phyloP scores from a whole-genome alignment of 2,329 filamentous ascomycete species.

The Incumbomyces delicatus region DNA sequence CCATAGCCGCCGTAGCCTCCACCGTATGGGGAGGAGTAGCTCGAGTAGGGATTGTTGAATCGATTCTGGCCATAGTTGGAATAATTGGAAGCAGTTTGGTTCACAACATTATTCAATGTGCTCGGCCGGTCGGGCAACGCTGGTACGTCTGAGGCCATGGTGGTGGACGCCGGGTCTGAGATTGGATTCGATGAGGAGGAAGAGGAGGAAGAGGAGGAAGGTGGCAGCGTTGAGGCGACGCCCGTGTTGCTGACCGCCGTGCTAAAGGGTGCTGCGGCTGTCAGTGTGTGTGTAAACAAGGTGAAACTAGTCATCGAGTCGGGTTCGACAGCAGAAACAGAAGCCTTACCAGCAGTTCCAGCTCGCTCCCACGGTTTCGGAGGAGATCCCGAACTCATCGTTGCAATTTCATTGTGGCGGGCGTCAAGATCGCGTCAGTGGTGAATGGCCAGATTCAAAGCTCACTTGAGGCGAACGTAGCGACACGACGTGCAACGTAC shows the following conservation, averaged over 20 bases:
- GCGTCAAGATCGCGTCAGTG: neutral
- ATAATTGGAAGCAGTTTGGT: conserved; percentile 79
- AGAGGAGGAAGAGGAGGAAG: conserved; percentile 20
- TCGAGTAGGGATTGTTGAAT: conserved; percentile 32
- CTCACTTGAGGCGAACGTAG: neutral
- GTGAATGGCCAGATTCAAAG: neutral
- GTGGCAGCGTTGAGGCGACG: conserved; percentile 24
- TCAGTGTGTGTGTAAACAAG: conserved; percentile 8
- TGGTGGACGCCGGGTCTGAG: conserved; percentile 28
- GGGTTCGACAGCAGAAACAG: neutral
- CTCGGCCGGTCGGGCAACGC: conserved; percentile 72
- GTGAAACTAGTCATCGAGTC: no score
- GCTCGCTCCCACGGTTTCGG: conserved; percentile 95
- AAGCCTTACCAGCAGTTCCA: conserved; percentile 45
- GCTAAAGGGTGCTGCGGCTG: conserved; percentile 13
- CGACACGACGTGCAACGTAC: no score
- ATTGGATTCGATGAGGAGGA: conserved; percentile 30
- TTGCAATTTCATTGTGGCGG: conserved; percentile 3
- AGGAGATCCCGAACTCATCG: conserved; percentile 61
- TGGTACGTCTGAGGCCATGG: conserved; percentile 45
- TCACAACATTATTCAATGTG: conserved; percentile 67
- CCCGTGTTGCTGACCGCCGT: conserved; percentile 28
- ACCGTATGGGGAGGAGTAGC: conserved; percentile 39
- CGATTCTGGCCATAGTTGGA: conserved; percentile 52
- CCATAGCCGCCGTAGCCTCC: conserved; percentile 35